Evolutionary conservation across 805 yeast species (phyloP).

Genomic region (Candida lessepsii): DNA sequence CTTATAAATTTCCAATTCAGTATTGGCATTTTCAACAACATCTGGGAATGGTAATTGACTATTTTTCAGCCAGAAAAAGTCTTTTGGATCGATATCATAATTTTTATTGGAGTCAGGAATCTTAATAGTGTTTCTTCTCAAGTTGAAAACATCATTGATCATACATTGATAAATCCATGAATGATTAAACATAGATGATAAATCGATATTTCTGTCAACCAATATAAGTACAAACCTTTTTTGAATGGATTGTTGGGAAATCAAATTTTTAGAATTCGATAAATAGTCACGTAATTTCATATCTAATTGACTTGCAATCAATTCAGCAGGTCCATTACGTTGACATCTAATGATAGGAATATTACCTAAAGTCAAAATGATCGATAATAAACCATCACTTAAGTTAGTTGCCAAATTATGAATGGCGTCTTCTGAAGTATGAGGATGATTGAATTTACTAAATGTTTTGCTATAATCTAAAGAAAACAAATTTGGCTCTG

Average conservation of each 20-base stretch:
- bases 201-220: conserved; percentile 84
- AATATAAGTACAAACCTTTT: conserved; percentile 77
- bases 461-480: conserved; percentile 68
- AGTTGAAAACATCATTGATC: conserved; percentile 86
- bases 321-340: conserved; percentile 92
- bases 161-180: conserved; percentile 98
- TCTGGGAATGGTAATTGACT: conserved; percentile 93
- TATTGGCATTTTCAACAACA: conserved; percentile 96
- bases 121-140: conserved; percentile 79
- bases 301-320: conserved; percentile 86
- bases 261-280: conserved; percentile 51
- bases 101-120: conserved; percentile 47
- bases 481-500: conserved; percentile 88
- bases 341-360: conserved; percentile 92
- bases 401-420: conserved; percentile 64
- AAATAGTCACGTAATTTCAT: conserved; percentile 81
- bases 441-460: conserved; percentile 65
- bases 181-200: conserved; percentile 92
- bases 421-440: conserved; percentile 72
- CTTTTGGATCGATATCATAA: conserved; percentile 89
- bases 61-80: conserved; percentile 87
- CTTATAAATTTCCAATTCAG: conserved; percentile 76
- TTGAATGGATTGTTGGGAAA: conserved; percentile 16
- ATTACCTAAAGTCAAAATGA: conserved; percentile 66
- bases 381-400: conserved; percentile 78